phyloP scores from a whole-genome alignment of 352 stramenopile genomes.

The Phytophthora lateralis region DNA sequence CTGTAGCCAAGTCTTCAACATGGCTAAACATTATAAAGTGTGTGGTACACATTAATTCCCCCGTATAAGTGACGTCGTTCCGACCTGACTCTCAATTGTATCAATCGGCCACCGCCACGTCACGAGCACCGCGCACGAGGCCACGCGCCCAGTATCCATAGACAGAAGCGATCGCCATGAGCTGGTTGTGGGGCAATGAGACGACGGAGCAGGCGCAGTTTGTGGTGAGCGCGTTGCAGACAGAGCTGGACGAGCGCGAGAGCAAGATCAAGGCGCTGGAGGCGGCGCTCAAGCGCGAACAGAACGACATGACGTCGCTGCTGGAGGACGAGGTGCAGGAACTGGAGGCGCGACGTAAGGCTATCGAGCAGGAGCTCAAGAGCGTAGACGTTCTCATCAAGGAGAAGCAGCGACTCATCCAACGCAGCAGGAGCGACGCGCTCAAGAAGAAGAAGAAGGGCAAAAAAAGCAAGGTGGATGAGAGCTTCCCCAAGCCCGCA shows the following conservation, averaged over 20 bases:
- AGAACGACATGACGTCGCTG: constrained; percentile 70
- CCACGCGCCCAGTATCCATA: background rate
- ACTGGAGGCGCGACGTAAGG: constrained; percentile 57
- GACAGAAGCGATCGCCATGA: constrained; percentile 40
- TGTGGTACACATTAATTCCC: background rate
- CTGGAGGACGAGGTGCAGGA: constrained; percentile 69
- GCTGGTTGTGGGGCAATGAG: constrained; percentile 87
- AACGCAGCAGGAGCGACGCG: constrained; percentile 47
- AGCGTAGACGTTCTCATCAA: constrained; percentile 61
- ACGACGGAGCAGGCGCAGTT: constrained; percentile 87
- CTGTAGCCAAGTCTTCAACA: constrained; percentile 8
- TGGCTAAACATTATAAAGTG: constrained; percentile 2
- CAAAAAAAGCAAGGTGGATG: constrained; percentile 31
- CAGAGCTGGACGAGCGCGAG: constrained; percentile 83
- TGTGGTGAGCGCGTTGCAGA: constrained; percentile 81
- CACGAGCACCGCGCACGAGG: constrained; percentile 6
- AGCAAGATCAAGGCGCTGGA: constrained; percentile 81
- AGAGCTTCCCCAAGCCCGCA: constrained; percentile 17
- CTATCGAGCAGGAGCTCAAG: constrained; percentile 47
- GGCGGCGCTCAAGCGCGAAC: constrained; percentile 72
- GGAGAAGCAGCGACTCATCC: constrained; percentile 66
- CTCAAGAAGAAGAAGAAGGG: constrained; percentile 55
- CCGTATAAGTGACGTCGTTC: constrained; percentile 9
- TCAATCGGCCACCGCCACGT: constrained; percentile 27
- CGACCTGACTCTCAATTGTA: constrained; percentile 17